A percentile compares a stretch with the other conserved stretches of the same genome.
phyloP scores from a whole-genome alignment of 805 yeast species.

The Candida bentonensis region DNA sequence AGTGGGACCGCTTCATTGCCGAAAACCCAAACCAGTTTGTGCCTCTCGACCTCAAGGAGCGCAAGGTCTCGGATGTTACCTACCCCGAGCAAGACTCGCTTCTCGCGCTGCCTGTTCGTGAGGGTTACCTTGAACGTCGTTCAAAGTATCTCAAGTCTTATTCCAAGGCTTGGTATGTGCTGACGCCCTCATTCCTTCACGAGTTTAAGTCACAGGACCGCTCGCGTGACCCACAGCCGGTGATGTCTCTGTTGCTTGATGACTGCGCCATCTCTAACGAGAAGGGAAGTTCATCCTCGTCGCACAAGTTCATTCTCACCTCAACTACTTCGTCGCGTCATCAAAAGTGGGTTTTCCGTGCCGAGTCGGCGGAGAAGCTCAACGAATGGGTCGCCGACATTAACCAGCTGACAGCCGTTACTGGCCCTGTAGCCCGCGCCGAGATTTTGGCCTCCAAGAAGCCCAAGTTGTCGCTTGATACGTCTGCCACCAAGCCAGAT shows the following conservation, averaged over 20 bases:
- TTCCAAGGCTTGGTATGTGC: conserved; percentile 78
- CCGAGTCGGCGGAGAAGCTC: conserved; percentile 71
- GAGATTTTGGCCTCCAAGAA: background rate
- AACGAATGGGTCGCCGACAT: conserved; percentile 75
- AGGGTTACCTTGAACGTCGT: conserved; percentile 77
- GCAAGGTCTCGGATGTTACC: conserved; percentile 44
- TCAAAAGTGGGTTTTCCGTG: conserved; percentile 83
- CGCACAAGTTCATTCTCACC: conserved; percentile 58
- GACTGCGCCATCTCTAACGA: conserved; percentile 66
- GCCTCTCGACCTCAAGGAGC: conserved; percentile 44
- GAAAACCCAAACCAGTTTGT: conserved; percentile 55
- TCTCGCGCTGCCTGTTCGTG: conserved; percentile 50
- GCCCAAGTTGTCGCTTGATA: conserved; percentile 2
- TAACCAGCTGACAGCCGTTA: conserved; percentile 46
- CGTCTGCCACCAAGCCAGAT: conserved; percentile 2
- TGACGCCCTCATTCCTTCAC: conserved; percentile 78
- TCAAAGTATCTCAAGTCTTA: conserved; percentile 88
- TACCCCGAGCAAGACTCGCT: conserved; percentile 62
- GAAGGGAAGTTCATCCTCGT: conserved; percentile 24
- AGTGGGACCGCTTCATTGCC: conserved; percentile 76
- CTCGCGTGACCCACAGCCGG: conserved; percentile 66
- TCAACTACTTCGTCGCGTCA: conserved; percentile 25
- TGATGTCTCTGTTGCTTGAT: conserved; percentile 66
- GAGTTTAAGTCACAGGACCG: conserved; percentile 80
- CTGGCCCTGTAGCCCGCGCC: background rate